These are phyloP conservation scores for Euphorbia peplus DNA, from an alignment of 345 rosid species.

Conservation along the genomic window DNA sequence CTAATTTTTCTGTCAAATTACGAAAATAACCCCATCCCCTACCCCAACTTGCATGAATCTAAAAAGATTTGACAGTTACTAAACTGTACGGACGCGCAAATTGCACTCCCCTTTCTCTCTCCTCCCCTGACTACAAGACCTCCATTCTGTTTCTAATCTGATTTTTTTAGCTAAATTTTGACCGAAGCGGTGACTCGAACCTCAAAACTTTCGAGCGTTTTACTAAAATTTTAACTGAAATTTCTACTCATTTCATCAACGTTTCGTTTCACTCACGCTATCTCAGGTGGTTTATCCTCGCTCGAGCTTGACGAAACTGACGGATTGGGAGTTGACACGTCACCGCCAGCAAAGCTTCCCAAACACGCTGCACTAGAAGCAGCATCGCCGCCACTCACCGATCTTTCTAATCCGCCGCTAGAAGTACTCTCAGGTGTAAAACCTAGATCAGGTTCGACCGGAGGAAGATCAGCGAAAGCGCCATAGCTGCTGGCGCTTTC, in stretches of 20 bases:
- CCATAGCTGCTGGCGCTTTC: not conserved
- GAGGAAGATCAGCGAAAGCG: conserved; percentile 20
- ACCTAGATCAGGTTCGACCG: conserved; percentile 6
- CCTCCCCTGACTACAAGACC: not conserved
- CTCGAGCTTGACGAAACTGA: conserved; percentile 79
- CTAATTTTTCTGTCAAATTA: conserved; percentile 30
- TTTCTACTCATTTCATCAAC: not conserved
- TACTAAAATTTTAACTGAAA: no score
- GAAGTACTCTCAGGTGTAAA: conserved; percentile 18
- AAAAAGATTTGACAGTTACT: conserved; percentile 17
- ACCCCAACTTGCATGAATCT: conserved; percentile 33
- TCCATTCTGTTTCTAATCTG: conserved; percentile 18
- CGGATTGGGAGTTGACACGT: conserved; percentile 57
- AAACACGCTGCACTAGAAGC: conserved; percentile 6
- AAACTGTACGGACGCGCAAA: conserved; percentile 42
- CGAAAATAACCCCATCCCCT: conserved; percentile 31
- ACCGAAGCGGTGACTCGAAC: no score
- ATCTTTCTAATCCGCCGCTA: conserved; percentile 10
- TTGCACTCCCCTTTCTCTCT: conserved; percentile 23
- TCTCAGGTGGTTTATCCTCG: conserved; percentile 81
- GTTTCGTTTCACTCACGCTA: conserved; percentile 64
- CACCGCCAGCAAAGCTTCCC: conserved; percentile 23
- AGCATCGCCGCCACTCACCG: not conserved
- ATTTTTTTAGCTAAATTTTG: no score
- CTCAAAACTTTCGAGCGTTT: no score